A percentile compares a stretch with the other conserved stretches of the same genome.
phyloP scores from a whole-genome alignment of 257 asterid species.

The Plantago major region DNA sequence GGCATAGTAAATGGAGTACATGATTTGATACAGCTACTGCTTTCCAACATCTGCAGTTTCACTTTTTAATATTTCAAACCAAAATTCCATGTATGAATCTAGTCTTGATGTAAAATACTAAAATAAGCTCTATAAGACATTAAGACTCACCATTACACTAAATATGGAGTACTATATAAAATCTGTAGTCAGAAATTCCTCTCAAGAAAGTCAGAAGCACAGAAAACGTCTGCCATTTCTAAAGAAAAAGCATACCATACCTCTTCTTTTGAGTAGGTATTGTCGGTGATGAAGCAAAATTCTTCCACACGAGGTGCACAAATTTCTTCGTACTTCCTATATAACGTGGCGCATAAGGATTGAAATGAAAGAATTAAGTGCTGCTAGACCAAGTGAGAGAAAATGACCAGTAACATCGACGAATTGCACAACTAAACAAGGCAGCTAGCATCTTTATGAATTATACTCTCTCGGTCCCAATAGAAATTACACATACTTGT shows the following conservation, averaged over 20 bases:
- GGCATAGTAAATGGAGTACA: too few relatives aligned
- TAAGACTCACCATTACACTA: too few relatives aligned
- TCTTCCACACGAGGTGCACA: slow-evolving; percentile 94
- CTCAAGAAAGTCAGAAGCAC: slow-evolving; percentile 9
- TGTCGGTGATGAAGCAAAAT: slow-evolving; percentile 91
- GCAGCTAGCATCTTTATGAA: not conserved
- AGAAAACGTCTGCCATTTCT: slow-evolving; percentile 4
- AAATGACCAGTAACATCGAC: slow-evolving; percentile 2
- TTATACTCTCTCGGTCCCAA: not conserved
- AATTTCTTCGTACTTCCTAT: slow-evolving; percentile 94
- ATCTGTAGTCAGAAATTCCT: not conserved
- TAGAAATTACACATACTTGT: too few relatives aligned
- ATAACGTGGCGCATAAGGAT: slow-evolving; percentile 22
- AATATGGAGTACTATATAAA: too few relatives aligned
- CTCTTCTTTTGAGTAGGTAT: slow-evolving; percentile 85
- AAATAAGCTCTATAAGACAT: too few relatives aligned
- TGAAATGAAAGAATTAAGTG: slow-evolving; percentile 18
- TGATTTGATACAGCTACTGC: too few relatives aligned
- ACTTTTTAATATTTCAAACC: too few relatives aligned
- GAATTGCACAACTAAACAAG: not conserved
- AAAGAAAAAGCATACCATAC: slow-evolving; percentile 30
- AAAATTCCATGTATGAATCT: too few relatives aligned
- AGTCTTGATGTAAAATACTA: too few relatives aligned
- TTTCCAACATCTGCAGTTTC: too few relatives aligned
- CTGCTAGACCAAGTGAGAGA: slow-evolving; percentile 14